These are phyloP conservation scores for Penicillium olsonii DNA, from an alignment of 2,329 filamentous ascomycete species.

Conservation along the genomic window DNA sequence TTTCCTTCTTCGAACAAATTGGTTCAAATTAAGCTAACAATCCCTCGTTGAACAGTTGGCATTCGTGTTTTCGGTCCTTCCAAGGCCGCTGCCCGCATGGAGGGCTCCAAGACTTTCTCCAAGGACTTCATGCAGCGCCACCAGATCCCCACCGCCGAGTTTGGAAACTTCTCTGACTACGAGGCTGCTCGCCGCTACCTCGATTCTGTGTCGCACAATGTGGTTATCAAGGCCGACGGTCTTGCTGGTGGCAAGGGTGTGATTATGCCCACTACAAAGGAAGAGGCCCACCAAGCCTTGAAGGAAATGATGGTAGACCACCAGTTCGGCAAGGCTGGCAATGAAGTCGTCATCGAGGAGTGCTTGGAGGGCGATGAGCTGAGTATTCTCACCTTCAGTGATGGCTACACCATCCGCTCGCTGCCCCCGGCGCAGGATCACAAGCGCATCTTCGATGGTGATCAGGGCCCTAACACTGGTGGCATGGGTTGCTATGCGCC, in stretches of 20 bases:
- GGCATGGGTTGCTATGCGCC: conserved; percentile 98
- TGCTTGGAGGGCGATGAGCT: conserved; percentile 89
- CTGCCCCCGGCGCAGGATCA: conserved; percentile 94
- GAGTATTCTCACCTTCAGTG: conserved; percentile 86
- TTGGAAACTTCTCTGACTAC: conserved; percentile 83
- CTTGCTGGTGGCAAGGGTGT: conserved; percentile 95
- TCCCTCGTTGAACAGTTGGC: conserved; percentile 50
- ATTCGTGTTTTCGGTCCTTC: conserved; percentile 86
- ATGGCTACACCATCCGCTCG: conserved; percentile 80
- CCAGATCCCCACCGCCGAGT: conserved; percentile 85
- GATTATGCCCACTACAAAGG: conserved; percentile 77
- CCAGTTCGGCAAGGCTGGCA: conserved; percentile 82
- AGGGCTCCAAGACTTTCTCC: conserved; percentile 94
- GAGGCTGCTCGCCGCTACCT: conserved; percentile 73
- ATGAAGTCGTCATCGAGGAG: conserved; percentile 94
- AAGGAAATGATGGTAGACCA: conserved; percentile 87
- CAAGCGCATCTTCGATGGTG: conserved; percentile 89
- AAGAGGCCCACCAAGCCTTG: conserved; percentile 79
- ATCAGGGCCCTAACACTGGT: conserved; percentile 89
- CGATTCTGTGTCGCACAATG: conserved; percentile 66
- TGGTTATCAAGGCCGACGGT: conserved; percentile 93
- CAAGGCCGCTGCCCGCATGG: conserved; percentile 80
- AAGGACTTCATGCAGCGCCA: conserved; percentile 97
- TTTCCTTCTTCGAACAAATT: neutral
- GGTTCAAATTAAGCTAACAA: conserved; percentile 8